Evolutionary conservation across 768 basidiomycete genomes (phyloP), one percentile per base, ranked within the genome.

Genomic region (Lepiota venenata): DNA sequence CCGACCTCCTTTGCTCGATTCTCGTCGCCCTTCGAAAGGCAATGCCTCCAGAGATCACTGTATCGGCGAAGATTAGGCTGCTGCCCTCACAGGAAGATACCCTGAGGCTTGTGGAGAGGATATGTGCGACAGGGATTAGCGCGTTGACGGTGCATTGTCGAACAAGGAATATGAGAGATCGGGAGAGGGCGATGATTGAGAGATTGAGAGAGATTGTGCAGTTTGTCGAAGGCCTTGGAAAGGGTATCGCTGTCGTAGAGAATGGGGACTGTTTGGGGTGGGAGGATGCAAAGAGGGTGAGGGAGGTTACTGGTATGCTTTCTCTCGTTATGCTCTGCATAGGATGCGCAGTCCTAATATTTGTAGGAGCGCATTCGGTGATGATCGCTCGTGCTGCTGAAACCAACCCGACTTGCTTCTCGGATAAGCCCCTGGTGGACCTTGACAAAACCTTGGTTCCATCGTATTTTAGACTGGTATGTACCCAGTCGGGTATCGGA

Each of bases 381-480:
- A 99, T 99, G 97, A 88, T 99, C 38, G 97, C 97, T 18, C 87
- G 94, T 4, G 93, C 87, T 1, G 97, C 95, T 5, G 97, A 99
- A 69, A 71, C 87, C 4, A 99, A 98, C 68, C 92, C 93, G 0
- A 85, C 90, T 0, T 88, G 93, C 61, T 98, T 98, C 74, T 82
- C 83, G 2, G 70, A 79, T 15, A 79, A 66, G 0, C 88, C 89
- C 2, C 72, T 92, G 21, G 65, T 73, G 11, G 88, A 93, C 60
- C 70, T 93, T 1, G 87, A 89, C 57, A 69, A 71, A 50, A 84
- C 79, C 3, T 71, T 97, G 22, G 72, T 91, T 44, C 87, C 88
- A 21, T 69, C 84, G 4, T 90, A 93, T 68, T 61, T 93, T 57
- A 85, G 85, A 58, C 63, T 97, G 70, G 87, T 91, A 70, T 41